These are phyloP conservation scores for Pseudogymnoascus sp. DNA, from an alignment of 2,329 filamentous ascomycete genomes.

Conservation along the genomic window DNA sequence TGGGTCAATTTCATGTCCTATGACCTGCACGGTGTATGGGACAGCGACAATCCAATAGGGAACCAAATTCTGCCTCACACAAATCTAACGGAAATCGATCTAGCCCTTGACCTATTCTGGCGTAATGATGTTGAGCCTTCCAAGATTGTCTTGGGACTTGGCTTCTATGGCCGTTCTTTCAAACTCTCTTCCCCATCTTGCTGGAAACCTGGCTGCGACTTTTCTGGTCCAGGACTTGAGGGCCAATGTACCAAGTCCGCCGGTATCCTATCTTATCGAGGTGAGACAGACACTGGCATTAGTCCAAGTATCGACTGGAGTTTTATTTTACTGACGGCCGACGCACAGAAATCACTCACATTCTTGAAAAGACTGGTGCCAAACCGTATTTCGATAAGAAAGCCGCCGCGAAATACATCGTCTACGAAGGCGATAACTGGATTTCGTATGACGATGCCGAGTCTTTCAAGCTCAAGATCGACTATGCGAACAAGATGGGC, in stretches of 20 bases:
- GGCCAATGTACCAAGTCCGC: background rate
- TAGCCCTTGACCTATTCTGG: constrained; percentile 9
- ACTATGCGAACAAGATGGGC: constrained; percentile 22
- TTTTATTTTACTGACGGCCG: constrained; percentile 15
- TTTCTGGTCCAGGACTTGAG: background rate
- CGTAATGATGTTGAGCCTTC: constrained; percentile 9
- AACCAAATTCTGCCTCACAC: constrained; percentile 12
- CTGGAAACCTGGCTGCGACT: constrained; percentile 11
- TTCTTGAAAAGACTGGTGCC: background rate
- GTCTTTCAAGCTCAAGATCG: constrained; percentile 22
- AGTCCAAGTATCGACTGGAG: constrained; percentile 14
- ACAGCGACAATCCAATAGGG: constrained; percentile 3
- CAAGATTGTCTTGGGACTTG: constrained; percentile 12
- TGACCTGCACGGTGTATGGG: constrained; percentile 33
- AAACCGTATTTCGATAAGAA: constrained; percentile 17
- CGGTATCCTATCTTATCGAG: background rate
- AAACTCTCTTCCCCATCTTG: constrained; percentile 9
- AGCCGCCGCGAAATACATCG: constrained; percentile 18
- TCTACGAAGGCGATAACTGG: constrained; percentile 25
- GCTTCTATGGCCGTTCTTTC: constrained; percentile 15
- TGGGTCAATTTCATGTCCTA: constrained; percentile 31
- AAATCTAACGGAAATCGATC: constrained; percentile 19
- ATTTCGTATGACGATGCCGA: constrained; percentile 26
- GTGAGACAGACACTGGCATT: constrained; percentile 9
- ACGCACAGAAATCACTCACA: background rate